These are phyloP conservation scores for Euryodendron excelsum DNA, from an alignment of 148 eudicot genomes.

Conservation along the genomic window DNA sequence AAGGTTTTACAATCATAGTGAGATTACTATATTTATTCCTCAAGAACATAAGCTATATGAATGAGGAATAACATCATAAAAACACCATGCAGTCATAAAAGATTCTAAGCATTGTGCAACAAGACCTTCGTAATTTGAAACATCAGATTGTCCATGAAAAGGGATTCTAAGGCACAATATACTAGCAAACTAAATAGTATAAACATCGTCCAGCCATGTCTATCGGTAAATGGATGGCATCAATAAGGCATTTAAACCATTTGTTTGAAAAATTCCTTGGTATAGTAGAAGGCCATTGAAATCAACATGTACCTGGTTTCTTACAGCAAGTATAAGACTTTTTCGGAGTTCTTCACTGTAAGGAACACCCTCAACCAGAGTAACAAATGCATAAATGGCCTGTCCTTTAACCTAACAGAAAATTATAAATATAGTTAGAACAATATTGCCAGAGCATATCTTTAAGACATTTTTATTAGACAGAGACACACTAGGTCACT, in stretches of 20 bases:
- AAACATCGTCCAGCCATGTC: not conserved
- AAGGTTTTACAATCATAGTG: too few species aligned
- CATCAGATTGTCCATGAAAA: not conserved
- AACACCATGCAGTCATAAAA: not conserved
- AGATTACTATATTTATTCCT: too few species aligned
- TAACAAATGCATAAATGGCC: conserved; percentile 96
- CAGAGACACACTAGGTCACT: not conserved
- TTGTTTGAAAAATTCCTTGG: not conserved
- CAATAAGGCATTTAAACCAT: not conserved
- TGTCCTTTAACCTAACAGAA: conserved; percentile 83
- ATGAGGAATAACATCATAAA: not conserved
- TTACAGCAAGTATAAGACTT: conserved; percentile 68
- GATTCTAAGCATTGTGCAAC: not conserved
- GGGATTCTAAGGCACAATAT: not conserved
- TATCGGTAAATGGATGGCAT: not conserved
- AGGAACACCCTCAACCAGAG: conserved; percentile 85
- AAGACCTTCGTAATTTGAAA: not conserved
- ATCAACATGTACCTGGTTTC: conserved; percentile 63
- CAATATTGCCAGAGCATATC: not conserved
- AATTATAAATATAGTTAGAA: not conserved
- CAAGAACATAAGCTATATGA: too few species aligned
- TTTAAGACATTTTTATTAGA: not conserved
- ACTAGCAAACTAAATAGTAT: not conserved
- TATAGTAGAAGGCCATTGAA: conserved; percentile 6
- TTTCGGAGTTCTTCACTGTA: conserved; percentile 90